A percentile compares a stretch with the other conserved stretches of the same genome.
Conservation (phyloP, 2,329 filamentous ascomycete species). For the Ophiostoma sp. region DNA sequence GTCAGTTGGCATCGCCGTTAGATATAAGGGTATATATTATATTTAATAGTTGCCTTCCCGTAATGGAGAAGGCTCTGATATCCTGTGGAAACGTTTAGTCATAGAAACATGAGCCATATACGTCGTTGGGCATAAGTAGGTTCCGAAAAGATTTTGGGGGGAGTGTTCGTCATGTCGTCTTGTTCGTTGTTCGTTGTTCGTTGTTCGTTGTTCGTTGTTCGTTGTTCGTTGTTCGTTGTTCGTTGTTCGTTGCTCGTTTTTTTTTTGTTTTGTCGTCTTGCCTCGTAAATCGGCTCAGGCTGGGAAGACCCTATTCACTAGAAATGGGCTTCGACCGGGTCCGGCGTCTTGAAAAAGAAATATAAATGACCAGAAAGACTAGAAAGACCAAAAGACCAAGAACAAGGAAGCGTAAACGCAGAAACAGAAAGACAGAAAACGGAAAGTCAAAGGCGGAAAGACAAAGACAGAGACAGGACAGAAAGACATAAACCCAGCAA, state of each 20-base stretch:
- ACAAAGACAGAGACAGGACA: background rate
- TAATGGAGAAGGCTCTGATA: slow-evolving; percentile 8
- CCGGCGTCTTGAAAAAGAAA: background rate
- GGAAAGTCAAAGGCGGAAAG: background rate
- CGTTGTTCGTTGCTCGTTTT: background rate
- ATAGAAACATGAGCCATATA: slow-evolving; percentile 18
- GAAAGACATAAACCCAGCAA: background rate
- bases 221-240: slow-evolving; percentile 5
- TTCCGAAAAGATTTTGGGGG: slow-evolving; percentile 18
- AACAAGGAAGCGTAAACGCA: slow-evolving; percentile 6
- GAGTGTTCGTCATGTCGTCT: slow-evolving; percentile 23
- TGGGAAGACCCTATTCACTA: background rate
- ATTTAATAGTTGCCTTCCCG: slow-evolving; percentile 3
- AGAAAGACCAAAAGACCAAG: background rate
- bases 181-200: slow-evolving; percentile 7
- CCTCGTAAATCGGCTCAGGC: slow-evolving; percentile 12
- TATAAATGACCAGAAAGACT: slow-evolving; percentile 9
- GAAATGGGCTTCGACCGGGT: background rate
- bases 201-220: background rate
- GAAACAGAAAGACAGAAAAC: background rate
- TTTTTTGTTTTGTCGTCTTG: slow-evolving; percentile 16
- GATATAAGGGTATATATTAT: slow-evolving; percentile 11
- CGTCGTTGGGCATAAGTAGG: slow-evolving; percentile 17
- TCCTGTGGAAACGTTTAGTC: slow-evolving; percentile 23
- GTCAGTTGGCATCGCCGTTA: background rate